Conservation (phyloP, 1,284 basidiomycete species). For the Cutaneotrichosporon dermatis region DNA sequence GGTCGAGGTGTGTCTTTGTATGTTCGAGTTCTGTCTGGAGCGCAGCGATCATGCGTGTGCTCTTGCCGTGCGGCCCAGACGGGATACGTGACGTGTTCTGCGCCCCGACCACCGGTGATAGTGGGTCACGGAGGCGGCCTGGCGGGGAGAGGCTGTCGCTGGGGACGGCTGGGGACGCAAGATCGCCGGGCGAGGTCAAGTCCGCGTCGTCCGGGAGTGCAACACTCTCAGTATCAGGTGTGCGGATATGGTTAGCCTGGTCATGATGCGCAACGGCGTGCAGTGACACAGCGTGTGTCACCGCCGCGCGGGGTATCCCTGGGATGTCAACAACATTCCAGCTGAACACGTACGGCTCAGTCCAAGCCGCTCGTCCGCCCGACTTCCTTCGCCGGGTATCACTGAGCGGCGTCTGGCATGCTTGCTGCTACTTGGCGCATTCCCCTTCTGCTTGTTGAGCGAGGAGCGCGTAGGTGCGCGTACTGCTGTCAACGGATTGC, state of each 20-base stretch:
- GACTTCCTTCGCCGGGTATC: constrained; percentile 22
- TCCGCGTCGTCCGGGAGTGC: too few relatives aligned
- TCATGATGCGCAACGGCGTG: constrained; percentile 12
- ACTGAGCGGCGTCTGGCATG: neutral
- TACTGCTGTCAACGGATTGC: constrained; percentile 11
- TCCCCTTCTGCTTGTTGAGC: constrained; percentile 6
- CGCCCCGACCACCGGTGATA: neutral
- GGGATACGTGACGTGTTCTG: constrained; percentile 1
- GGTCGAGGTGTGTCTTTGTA: constrained; percentile 35
- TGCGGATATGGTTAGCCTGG: too few relatives aligned
- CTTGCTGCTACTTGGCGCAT: neutral
- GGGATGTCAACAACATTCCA: neutral
- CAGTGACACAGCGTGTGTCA: constrained; percentile 32
- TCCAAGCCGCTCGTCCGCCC: constrained; percentile 21
- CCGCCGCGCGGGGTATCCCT: constrained; percentile 41
- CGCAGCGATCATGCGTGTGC: constrained; percentile 40
- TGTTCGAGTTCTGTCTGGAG: constrained; percentile 41
- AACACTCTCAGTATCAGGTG: too few relatives aligned
- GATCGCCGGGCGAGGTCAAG: neutral
- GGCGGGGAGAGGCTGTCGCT: neutral
- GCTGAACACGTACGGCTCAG: constrained; percentile 32
- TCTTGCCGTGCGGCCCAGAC: constrained; percentile 25
- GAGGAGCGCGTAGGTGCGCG: constrained; percentile 15
- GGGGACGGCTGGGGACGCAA: neutral
- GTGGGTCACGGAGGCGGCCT: neutral